Evolutionary conservation across 257 asterid species (phyloP).

Genomic region (Jasminum sambac): DNA sequence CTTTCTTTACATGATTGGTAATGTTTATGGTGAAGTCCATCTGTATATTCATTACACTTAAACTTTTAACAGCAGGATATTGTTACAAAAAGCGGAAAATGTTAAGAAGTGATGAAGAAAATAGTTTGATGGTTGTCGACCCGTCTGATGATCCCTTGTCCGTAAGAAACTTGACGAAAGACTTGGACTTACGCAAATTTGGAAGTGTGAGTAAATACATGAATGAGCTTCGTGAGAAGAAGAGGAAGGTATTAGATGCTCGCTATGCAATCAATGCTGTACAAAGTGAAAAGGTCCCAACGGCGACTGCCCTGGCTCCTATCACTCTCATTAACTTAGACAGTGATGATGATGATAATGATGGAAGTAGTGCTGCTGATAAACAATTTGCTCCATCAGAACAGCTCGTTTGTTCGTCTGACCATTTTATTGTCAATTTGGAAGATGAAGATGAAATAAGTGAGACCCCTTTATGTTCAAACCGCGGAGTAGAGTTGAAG

Average conservation of each 20-base stretch:
- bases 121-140: slow-evolving; percentile 26
- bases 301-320: slow-evolving; percentile 20
- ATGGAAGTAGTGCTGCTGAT: slow-evolving; percentile 7
- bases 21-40: background rate
- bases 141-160: slow-evolving; percentile 33
- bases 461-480: slow-evolving; percentile 12
- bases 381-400: slow-evolving; percentile 23
- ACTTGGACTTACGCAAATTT: slow-evolving; percentile 33
- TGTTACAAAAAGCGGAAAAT: slow-evolving; percentile 28
- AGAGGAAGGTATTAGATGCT: slow-evolving; percentile 21
- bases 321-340: slow-evolving; percentile 37
- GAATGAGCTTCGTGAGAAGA: slow-evolving; percentile 26
- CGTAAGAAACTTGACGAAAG: slow-evolving; percentile 22
- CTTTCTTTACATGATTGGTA: no score
- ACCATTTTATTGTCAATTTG: slow-evolving; percentile 41
- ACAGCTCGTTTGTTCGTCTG: slow-evolving; percentile 23
- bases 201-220: slow-evolving; percentile 45
- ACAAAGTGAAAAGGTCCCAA: slow-evolving; percentile 14
- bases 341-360: slow-evolving; percentile 21
- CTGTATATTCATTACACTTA: slow-evolving; percentile 4
- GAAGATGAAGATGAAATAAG: slow-evolving; percentile 39
- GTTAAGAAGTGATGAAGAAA: slow-evolving; percentile 23
- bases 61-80: slow-evolving; percentile 24
- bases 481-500: slow-evolving; percentile 19
- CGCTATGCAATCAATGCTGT: slow-evolving; percentile 26